phyloP scores from a whole-genome alignment of 768 basidiomycete species.

The Scleroderma citrinum region DNA sequence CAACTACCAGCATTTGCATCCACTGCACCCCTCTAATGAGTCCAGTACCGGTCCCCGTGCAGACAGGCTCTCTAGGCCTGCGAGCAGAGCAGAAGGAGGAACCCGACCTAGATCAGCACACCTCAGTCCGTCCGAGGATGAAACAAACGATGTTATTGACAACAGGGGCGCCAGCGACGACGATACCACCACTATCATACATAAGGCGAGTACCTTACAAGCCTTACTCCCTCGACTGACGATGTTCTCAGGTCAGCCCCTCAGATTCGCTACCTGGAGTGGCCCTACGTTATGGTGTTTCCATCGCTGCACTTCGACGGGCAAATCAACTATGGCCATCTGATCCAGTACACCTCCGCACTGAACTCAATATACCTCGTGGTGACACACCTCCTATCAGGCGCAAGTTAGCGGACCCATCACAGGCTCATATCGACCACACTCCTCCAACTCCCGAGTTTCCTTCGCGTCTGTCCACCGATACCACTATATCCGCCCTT shows the following conservation, averaged over 20 bases:
- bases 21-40: not conserved
- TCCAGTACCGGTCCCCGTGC: not conserved
- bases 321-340: constrained; percentile 93
- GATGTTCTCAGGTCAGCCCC: constrained; percentile 48
- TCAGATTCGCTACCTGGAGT: constrained; percentile 83
- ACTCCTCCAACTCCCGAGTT: not conserved
- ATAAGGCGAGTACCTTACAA: constrained; percentile 7
- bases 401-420: not conserved
- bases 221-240: not conserved
- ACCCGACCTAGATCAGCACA: constrained; percentile 4
- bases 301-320: constrained; percentile 73
- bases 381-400: not conserved
- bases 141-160: not conserved
- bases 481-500: constrained; percentile 13
- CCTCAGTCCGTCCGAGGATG: constrained; percentile 1
- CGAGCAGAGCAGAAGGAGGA: constrained; percentile 1
- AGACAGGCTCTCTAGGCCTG: not conserved
- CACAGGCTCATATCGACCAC: not conserved
- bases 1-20: not conserved
- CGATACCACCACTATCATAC: constrained; percentile 4
- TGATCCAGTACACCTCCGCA: constrained; percentile 84
- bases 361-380: not conserved
- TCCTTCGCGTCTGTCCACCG: constrained; percentile 3
- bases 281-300: constrained; percentile 83
- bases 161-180: not conserved